These are phyloP conservation scores for Vanrija pseudolonga DNA, from an alignment of 1,284 basidiomycete genomes.

Conservation along the genomic window DNA sequence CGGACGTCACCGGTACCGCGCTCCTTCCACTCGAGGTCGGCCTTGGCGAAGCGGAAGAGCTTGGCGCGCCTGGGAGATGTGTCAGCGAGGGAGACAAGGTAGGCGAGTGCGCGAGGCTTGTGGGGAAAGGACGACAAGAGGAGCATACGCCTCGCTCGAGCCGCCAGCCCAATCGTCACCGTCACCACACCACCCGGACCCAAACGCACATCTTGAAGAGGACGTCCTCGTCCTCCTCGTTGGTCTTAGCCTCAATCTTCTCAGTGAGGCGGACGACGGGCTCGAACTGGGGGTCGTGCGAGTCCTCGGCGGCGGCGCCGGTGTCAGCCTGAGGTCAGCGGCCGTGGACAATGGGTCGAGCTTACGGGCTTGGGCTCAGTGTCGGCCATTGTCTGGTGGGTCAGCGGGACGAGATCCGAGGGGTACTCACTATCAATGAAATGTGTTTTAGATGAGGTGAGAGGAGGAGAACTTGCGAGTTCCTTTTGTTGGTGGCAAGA, in stretches of 20 bases:
- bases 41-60: conserved; percentile 90
- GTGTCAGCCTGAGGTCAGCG: background rate
- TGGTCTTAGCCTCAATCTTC: conserved; percentile 89
- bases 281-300: conserved; percentile 88
- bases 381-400: conserved; percentile 15
- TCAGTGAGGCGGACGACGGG: conserved; percentile 93
- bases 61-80: conserved; percentile 77
- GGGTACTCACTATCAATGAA: background rate
- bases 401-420: background rate
- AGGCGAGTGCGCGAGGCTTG: background rate
- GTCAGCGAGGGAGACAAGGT: background rate
- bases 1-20: conserved; percentile 75
- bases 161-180: background rate
- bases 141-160: background rate
- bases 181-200: background rate
- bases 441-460: background rate
- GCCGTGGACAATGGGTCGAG: background rate
- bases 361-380: conserved; percentile 22
- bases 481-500: background rate
- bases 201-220: conserved; percentile 94
- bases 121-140: background rate
- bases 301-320: conserved; percentile 51
- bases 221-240: conserved; percentile 90
- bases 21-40: conserved; percentile 92
- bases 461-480: background rate